These are phyloP conservation scores for Colletotrichum acutatum DNA, from an alignment of 2,329 filamentous ascomycete species.

Conservation along the genomic window DNA sequence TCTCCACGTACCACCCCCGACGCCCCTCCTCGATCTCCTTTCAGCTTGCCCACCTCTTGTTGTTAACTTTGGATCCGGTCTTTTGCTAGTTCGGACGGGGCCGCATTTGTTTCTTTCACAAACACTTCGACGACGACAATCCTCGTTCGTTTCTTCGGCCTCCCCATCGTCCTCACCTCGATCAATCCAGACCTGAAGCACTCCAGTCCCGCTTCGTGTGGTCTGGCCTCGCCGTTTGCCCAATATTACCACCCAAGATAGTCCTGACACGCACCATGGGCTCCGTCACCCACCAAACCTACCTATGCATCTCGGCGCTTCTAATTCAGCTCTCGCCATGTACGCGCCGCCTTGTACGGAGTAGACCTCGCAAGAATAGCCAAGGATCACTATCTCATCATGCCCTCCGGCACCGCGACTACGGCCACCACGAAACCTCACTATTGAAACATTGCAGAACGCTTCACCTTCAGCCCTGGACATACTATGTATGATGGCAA, in stretches of 20 bases:
- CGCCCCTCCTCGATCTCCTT: not conserved
- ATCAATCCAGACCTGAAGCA: constrained; percentile 17
- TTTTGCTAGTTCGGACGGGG: not conserved
- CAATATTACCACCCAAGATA: constrained; percentile 13
- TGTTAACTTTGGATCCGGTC: constrained; percentile 10
- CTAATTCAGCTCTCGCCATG: not conserved
- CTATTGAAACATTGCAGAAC: constrained; percentile 30
- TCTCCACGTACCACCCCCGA: not conserved
- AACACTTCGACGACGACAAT: not conserved
- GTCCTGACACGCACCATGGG: no score
- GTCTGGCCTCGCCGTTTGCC: constrained; percentile 14
- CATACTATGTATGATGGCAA: constrained; percentile 12
- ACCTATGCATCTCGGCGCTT: constrained; percentile 11
- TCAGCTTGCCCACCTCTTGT: not conserved
- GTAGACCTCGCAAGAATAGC: not conserved
- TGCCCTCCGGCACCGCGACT: not conserved
- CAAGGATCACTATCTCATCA: not conserved
- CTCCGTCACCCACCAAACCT: not conserved
- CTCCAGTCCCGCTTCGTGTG: not conserved
- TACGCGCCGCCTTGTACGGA: not conserved
- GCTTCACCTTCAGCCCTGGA: constrained; percentile 15
- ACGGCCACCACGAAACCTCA: constrained; percentile 9
- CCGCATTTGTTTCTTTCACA: constrained; percentile 12
- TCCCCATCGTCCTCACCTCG: constrained; percentile 2
- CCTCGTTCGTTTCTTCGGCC: not conserved